These are phyloP conservation scores for Panaeolus cyanescens DNA, from an alignment of 768 basidiomycete genomes.

Conservation along the genomic window DNA sequence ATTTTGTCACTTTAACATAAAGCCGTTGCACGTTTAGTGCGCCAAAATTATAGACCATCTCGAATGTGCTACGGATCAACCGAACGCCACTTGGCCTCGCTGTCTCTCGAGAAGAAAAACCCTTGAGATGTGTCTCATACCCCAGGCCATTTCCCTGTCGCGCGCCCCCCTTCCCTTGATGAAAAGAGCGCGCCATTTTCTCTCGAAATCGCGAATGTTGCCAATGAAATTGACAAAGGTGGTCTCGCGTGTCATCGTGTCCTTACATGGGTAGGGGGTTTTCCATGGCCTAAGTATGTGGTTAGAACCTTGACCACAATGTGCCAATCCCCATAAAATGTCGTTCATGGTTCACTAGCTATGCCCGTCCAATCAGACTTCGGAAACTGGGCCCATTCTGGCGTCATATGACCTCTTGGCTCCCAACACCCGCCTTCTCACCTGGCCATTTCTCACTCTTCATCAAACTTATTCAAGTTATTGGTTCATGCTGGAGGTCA, in stretches of 20 bases:
- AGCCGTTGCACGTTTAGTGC: too few species aligned
- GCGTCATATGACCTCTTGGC: constrained; percentile 2
- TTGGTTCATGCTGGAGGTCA: not conserved
- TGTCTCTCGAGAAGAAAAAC: too few species aligned
- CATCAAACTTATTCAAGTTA: not conserved
- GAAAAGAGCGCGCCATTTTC: too few species aligned
- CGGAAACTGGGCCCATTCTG: not conserved
- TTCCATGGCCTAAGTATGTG: not conserved
- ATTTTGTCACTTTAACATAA: not conserved
- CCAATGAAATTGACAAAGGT: too few species aligned
- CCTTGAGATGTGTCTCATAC: too few species aligned
- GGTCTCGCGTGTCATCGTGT: not conserved
- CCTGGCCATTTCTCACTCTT: not conserved
- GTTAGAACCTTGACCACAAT: not conserved
- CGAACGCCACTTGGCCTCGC: too few species aligned
- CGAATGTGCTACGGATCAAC: too few species aligned
- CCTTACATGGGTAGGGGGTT: not conserved
- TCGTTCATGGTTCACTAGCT: not conserved
- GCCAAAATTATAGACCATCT: too few species aligned
- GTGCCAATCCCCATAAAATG: not conserved
- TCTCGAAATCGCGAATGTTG: too few species aligned
- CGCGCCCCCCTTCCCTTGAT: too few species aligned
- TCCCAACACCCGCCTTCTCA: not conserved
- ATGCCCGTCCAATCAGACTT: not conserved
- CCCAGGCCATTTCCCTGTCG: too few species aligned